A percentile compares a stretch with the other conserved stretches of the same genome.
These are phyloP conservation scores for Phanerochaete carnosa DNA, from an alignment of 768 basidiomycete species.

Conservation along the genomic window DNA sequence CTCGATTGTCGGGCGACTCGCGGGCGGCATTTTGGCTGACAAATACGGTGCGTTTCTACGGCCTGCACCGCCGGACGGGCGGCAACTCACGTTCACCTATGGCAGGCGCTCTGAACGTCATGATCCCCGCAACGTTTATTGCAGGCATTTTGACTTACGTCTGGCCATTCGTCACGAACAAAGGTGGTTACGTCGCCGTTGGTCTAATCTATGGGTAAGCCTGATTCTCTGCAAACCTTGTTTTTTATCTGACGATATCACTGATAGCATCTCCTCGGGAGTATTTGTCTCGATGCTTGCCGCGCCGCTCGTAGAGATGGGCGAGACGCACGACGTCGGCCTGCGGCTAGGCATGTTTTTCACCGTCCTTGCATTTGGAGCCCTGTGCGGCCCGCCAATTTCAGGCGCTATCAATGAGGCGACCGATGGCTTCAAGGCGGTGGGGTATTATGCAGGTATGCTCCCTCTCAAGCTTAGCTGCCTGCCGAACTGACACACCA, in stretches of 20 bases:
- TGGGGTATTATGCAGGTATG: constrained; percentile 11
- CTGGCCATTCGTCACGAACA: constrained; percentile 62
- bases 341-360: constrained; percentile 62
- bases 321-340: constrained; percentile 58
- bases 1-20: constrained; percentile 59
- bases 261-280: constrained; percentile 51
- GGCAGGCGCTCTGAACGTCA: constrained; percentile 65
- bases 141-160: constrained; percentile 59
- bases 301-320: constrained; percentile 62
- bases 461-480: not conserved
- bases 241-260: not conserved
- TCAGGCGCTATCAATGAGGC: constrained; percentile 61
- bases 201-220: constrained; percentile 62
- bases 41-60: constrained; percentile 51
- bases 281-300: constrained; percentile 54
- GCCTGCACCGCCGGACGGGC: constrained; percentile 48
- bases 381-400: constrained; percentile 67
- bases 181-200: constrained; percentile 47
- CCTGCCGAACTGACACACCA: not conserved
- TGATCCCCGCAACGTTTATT: constrained; percentile 57
- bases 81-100: not conserved
- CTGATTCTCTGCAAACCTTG: not conserved
- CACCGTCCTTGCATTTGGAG: constrained; percentile 57
- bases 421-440: constrained; percentile 48
- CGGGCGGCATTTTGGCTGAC: constrained; percentile 54